Conservation (phyloP, 2,329 filamentous ascomycete genomes). For the Ceratocystis destructans region DNA sequence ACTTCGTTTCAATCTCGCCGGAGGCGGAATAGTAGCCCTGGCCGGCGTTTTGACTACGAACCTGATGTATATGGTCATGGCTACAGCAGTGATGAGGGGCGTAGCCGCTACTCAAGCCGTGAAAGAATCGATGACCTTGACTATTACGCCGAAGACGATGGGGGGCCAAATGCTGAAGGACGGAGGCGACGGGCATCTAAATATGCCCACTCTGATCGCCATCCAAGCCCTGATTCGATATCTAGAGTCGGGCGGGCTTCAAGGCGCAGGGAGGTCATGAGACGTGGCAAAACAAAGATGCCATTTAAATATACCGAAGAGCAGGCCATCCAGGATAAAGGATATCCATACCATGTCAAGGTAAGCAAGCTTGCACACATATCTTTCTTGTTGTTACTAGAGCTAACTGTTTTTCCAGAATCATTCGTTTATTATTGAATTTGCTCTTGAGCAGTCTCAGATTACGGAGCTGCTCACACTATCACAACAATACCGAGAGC, state of each 20-base stretch:
- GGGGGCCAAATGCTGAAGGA: constrained; percentile 30
- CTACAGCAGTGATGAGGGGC: constrained; percentile 21
- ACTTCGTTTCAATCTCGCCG: constrained; percentile 12
- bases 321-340: constrained; percentile 66
- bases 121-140: constrained; percentile 24
- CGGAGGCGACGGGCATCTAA: constrained; percentile 4
- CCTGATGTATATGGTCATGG: not conserved
- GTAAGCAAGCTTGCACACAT: constrained; percentile 33
- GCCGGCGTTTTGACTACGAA: not conserved
- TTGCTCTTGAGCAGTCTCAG: constrained; percentile 75
- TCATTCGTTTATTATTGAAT: constrained; percentile 65
- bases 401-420: constrained; percentile 40
- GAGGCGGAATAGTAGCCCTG: constrained; percentile 1
- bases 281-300: constrained; percentile 81
- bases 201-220: not conserved
- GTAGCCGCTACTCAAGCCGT: constrained; percentile 31
- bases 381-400: not conserved
- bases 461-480: constrained; percentile 80
- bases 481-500: constrained; percentile 61
- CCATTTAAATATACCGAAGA: constrained; percentile 68
- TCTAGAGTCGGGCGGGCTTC: constrained; percentile 33
- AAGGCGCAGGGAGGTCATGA: constrained; percentile 51
- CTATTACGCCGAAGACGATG: constrained; percentile 26
- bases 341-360: constrained; percentile 79
- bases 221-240: not conserved